Base-by-base conservation (phyloP, 2,329 filamentous ascomycete genomes). In the Neurospora crassa region DNA sequence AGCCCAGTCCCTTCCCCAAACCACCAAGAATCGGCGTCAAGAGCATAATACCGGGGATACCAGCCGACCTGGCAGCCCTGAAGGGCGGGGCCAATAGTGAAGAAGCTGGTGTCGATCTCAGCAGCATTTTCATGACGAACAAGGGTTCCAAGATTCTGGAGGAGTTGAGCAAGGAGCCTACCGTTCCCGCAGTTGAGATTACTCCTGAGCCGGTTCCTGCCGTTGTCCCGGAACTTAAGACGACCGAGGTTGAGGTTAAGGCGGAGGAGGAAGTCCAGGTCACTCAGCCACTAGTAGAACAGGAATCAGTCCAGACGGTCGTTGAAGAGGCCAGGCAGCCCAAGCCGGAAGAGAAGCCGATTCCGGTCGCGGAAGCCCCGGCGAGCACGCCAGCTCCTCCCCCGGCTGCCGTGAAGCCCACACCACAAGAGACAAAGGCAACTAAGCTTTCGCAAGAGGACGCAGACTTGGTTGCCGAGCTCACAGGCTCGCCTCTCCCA, bases 141-240 rank as follows among this genome's bases (percentile, higher is more conserved):
- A 79, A 80, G 37, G 84, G 83, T 3, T 84, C 85, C 2, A 82
- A 81, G 63, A 80, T 87, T 8, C 70, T 87, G 40, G 76, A 80
- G 68, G 73, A 75, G 24, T 68, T 81, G 69, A 76, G 29, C 29
- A 34, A 78, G 45, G 75, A 76, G 68, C 69, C 53, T 37, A 34
- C 53, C 14, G 53, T 63, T 63, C 53, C 29, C 29, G 53, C 24
- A 5, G 24, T 63, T 18, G 53, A 63, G 24, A 24, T n/a, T 1
- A 63, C 14, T 24, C 14, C 24, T 63, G 16, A 63, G 53, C 24
- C 16, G 24, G 14, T 63, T 18, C 3, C 4, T 29, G 53, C 53
- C 16, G 0, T 1, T 63, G 53, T 43, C 2, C 29, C 42, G 5
- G n/a, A 71, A 72, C 68, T 16, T 11, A 34, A 34, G 24, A 63